Percentiles rank a stretch among this genome's conserved stretches.
phyloP scores from a whole-genome alignment of 257 asterid genomes.

The Salvia hispanica region DNA sequence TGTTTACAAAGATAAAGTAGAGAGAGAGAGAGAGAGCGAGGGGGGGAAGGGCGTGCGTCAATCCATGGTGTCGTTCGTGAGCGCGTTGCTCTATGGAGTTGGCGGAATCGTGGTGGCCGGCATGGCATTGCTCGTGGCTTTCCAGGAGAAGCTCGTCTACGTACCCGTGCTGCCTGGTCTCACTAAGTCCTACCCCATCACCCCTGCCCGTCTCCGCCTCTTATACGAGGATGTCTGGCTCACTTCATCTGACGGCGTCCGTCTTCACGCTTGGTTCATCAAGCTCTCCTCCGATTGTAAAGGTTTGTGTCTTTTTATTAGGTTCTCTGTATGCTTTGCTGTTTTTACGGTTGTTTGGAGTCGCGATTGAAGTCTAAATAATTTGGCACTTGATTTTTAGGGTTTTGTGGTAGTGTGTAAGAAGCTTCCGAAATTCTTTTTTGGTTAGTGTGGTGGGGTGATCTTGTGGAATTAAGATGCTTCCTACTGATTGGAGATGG shows the following conservation, averaged over 20 bases:
- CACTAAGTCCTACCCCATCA: slow-evolving; percentile 79
- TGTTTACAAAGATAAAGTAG: slow-evolving; percentile 12
- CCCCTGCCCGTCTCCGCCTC: slow-evolving; percentile 89
- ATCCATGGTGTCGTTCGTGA: slow-evolving; percentile 80
- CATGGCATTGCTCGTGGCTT: slow-evolving; percentile 89
- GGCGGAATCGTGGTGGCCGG: slow-evolving; percentile 95
- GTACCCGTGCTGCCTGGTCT: slow-evolving; percentile 97
- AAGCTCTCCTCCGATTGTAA: slow-evolving; percentile 72
- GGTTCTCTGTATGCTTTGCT: neutral
- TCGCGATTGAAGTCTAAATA: slow-evolving; percentile 6
- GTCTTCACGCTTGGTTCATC: slow-evolving; percentile 97
- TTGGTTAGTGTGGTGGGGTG: slow-evolving; percentile 23
- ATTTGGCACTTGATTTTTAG: slow-evolving; percentile 27
- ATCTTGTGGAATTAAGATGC: slow-evolving; percentile 9
- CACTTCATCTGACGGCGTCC: slow-evolving; percentile 92
- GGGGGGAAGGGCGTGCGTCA: slow-evolving; percentile 29
- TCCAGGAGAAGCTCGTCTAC: slow-evolving; percentile 94
- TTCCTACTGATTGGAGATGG: slow-evolving; percentile 21
- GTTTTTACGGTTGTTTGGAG: neutral
- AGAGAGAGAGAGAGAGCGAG: slow-evolving; percentile 10
- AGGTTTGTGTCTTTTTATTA: slow-evolving; percentile 41
- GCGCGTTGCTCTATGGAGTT: slow-evolving; percentile 68
- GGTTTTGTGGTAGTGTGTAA: slow-evolving; percentile 25
- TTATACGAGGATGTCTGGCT: slow-evolving; percentile 97
- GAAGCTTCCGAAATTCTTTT: neutral